phyloP scores from a whole-genome alignment of 768 basidiomycete species.

The Termitomyces sp. region DNA sequence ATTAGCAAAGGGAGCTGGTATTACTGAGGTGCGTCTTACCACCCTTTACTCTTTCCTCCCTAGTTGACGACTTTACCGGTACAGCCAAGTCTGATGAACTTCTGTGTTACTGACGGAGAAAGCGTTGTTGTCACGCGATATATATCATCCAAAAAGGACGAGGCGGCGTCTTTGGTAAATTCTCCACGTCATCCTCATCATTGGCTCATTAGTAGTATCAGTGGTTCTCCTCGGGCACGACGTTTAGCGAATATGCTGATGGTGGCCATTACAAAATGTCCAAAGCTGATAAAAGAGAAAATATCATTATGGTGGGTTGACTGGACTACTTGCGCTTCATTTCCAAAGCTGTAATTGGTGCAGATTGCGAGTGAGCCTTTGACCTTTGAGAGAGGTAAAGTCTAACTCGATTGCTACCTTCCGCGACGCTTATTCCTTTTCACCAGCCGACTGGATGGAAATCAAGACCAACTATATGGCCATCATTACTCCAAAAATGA shows the following conservation, averaged over 20 bases:
- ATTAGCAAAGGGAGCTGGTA: conserved; percentile 66
- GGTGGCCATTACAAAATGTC: conserved; percentile 95
- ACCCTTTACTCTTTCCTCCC: neutral
- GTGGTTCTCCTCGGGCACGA: conserved; percentile 96
- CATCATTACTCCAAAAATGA: conserved; percentile 94
- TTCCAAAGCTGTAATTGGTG: conserved; percentile 5
- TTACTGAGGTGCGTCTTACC: conserved; percentile 55
- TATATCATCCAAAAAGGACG: conserved; percentile 86
- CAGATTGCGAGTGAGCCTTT: conserved; percentile 90
- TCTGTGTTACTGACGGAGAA: conserved; percentile 93
- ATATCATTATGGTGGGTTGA: conserved; percentile 78
- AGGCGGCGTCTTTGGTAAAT: conserved; percentile 84
- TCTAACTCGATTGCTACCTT: neutral
- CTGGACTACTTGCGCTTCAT: neutral
- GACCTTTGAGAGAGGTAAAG: conserved; percentile 87
- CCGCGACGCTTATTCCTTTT: neutral
- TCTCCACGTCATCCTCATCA: neutral
- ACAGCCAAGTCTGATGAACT: conserved; percentile 90
- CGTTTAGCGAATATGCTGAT: conserved; percentile 85
- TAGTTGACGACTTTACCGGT: neutral
- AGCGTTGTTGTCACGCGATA: conserved; percentile 94
- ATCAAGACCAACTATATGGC: conserved; percentile 96
- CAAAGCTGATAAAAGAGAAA: conserved; percentile 92
- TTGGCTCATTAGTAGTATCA: conserved; percentile 22
- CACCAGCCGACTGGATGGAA: conserved; percentile 95